Evolutionary conservation across 129 eudicot genomes (phyloP).

Genomic region (Erigeron canadensis): DNA sequence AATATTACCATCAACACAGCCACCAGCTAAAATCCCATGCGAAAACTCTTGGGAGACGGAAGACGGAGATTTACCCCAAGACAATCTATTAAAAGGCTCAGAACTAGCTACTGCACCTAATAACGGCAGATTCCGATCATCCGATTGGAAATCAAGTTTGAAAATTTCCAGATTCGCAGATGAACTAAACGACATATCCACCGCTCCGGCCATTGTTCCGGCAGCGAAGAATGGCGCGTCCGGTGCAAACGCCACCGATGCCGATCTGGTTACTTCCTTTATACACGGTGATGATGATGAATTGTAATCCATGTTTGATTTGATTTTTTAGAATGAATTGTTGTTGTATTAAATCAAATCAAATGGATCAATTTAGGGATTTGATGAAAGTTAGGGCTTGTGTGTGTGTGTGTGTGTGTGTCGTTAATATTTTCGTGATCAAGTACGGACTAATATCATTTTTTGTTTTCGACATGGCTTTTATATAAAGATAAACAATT

Average conservation of each 20-base stretch:
- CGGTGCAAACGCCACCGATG: constrained; percentile 83
- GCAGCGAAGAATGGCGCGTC: constrained; percentile 75
- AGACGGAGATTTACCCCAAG: constrained; percentile 62
- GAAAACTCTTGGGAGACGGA: constrained; percentile 50
- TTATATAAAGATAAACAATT: too few relatives aligned
- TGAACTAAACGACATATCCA: constrained; percentile 81
- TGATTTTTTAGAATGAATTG: too few relatives aligned
- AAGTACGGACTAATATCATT: too few relatives aligned
- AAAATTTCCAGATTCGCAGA: constrained; percentile 78
- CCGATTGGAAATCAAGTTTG: constrained; percentile 68
- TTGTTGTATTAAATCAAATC: too few relatives aligned
- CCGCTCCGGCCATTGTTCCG: constrained; percentile 95
- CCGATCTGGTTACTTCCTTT: constrained; percentile 81
- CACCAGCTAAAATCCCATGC: constrained; percentile 75
- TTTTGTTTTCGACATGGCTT: too few relatives aligned
- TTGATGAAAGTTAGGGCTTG: too few relatives aligned
- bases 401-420: too few relatives aligned
- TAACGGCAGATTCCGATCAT: constrained; percentile 52
- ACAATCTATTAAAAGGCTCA: constrained; percentile 74
- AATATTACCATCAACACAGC: constrained; percentile 78
- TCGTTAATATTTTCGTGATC: too few relatives aligned
- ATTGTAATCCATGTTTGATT: too few relatives aligned
- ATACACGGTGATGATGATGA: constrained; percentile 37
- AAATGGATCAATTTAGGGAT: too few relatives aligned
- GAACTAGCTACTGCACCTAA: constrained; percentile 51